These are phyloP conservation scores for Manihot esculenta DNA, from an alignment of 441 rosid genomes.

Conservation along the genomic window DNA sequence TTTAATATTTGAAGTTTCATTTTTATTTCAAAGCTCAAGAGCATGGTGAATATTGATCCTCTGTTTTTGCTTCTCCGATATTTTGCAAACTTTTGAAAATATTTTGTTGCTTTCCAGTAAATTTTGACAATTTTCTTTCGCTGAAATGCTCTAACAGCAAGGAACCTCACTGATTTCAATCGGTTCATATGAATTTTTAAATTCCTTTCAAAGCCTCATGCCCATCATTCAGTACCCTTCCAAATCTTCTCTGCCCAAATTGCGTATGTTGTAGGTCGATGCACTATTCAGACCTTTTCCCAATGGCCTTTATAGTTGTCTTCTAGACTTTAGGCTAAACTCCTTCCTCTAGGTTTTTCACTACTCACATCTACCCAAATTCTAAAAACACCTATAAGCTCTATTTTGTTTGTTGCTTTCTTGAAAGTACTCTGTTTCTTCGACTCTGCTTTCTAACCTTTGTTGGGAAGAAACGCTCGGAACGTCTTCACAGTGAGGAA, in stretches of 20 bases:
- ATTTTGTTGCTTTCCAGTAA: not conserved
- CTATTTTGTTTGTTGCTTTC: not conserved
- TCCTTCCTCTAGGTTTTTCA: not conserved
- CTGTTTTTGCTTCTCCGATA: not conserved
- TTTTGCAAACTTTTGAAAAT: not conserved
- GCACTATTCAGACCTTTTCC: no score
- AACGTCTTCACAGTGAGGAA: constrained; percentile 48
- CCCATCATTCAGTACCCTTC: not conserved
- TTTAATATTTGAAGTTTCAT: not conserved
- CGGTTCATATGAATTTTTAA: constrained; percentile 10
- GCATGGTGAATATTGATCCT: not conserved
- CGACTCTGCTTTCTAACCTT: not conserved
- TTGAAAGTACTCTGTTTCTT: not conserved
- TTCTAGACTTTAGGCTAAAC: not conserved
- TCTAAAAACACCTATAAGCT: not conserved
- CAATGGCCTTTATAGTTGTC: not conserved
- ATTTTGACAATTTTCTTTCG: not conserved
- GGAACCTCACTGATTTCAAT: not conserved
- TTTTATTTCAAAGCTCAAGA: constrained; percentile 2
- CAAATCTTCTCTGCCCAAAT: not conserved
- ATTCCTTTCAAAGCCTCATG: not conserved
- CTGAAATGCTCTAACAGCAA: not conserved
- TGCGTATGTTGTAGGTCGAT: not conserved
- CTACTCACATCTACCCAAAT: not conserved
- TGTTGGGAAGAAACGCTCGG: constrained; percentile 36